phyloP scores from a whole-genome alignment of 2,329 filamentous ascomycete genomes.

The Pseudogymnoascus sp. region DNA sequence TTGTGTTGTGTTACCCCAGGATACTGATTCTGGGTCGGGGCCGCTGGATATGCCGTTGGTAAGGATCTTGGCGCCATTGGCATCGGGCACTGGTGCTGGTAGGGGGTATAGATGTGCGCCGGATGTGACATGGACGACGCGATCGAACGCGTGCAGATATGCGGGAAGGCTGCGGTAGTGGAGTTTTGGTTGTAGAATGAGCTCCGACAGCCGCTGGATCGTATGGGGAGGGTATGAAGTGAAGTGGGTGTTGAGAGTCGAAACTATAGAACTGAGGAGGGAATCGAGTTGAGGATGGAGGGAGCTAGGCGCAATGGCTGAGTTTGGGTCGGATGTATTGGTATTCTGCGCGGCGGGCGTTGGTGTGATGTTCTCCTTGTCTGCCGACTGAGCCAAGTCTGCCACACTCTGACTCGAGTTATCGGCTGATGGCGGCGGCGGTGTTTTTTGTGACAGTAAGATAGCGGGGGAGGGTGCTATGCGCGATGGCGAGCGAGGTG shows the following conservation, averaged over 20 bases:
- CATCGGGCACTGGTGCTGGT: conserved; percentile 54
- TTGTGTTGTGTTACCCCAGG: conserved; percentile 38
- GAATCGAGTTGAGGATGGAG: conserved; percentile 56
- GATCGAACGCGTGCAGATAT: conserved; percentile 84
- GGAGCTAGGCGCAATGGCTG: conserved; percentile 28
- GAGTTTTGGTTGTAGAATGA: conserved; percentile 63
- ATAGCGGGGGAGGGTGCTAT: conserved; percentile 55
- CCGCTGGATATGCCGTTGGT: conserved; percentile 49
- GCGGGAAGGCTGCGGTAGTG: conserved; percentile 77
- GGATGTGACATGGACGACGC: conserved; percentile 84
- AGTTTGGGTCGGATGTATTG: conserved; percentile 18
- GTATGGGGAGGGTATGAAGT: conserved; percentile 75
- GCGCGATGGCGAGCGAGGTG: conserved; percentile 35
- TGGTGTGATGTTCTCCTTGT: conserved; percentile 59
- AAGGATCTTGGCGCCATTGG: conserved; percentile 43
- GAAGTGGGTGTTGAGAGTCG: conserved; percentile 59
- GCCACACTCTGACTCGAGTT: conserved; percentile 16
- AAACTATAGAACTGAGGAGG: conserved; percentile 52
- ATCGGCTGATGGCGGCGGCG: conserved; percentile 40
- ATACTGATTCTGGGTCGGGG: conserved; percentile 30
- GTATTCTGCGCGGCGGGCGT: conserved; percentile 32
- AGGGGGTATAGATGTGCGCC: conserved; percentile 74
- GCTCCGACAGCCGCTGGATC: conserved; percentile 82
- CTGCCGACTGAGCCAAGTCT: conserved; percentile 39
- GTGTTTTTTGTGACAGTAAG: conserved; percentile 54